Evolutionary conservation across 768 basidiomycete genomes (phyloP).

Genomic region (Pisolithus sp.): DNA sequence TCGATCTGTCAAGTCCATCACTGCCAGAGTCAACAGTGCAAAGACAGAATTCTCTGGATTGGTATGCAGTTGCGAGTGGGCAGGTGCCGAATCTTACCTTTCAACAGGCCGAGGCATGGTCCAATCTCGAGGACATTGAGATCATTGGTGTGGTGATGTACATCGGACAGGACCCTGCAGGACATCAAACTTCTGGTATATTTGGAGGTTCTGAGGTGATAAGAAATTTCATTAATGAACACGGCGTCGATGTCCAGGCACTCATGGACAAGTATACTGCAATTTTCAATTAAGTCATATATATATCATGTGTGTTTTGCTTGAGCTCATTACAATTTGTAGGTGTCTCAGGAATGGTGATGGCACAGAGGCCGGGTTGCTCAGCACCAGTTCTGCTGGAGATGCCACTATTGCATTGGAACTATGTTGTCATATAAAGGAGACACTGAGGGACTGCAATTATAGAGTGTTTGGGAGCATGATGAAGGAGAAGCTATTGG

Average conservation of each 20-base stretch:
- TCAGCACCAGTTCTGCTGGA: neutral
- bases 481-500: too few species aligned
- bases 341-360: slow-evolving; percentile 1
- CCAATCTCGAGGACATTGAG: neutral
- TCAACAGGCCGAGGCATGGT: neutral
- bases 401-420: neutral
- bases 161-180: neutral
- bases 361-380: neutral
- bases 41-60: neutral
- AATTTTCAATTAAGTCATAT: neutral
- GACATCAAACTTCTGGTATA: neutral
- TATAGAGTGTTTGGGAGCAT: too few species aligned
- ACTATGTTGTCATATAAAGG: neutral
- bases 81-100: neutral
- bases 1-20: too few species aligned
- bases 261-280: neutral
- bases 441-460: neutral
- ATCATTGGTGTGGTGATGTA: neutral
- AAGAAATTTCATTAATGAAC: neutral
- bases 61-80: neutral
- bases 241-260: neutral
- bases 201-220: neutral
- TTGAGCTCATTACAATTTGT: neutral
- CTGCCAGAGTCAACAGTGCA: too few species aligned
- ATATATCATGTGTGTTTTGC: neutral